Conservation (phyloP, 2,329 filamentous ascomycete species). For the Cladosporium sp. region DNA sequence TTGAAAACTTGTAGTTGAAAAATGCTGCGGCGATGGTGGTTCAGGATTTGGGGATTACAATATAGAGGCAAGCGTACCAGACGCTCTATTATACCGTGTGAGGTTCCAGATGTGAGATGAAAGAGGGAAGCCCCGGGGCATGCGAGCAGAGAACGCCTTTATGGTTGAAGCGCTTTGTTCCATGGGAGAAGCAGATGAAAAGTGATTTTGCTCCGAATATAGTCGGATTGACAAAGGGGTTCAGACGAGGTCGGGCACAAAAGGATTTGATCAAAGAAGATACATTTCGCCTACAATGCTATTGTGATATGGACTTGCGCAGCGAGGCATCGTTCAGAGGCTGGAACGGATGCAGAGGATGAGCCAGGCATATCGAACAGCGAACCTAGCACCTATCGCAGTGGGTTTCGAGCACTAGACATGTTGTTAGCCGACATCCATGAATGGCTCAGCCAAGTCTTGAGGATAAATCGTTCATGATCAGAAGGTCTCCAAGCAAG, state of each 20-base stretch:
- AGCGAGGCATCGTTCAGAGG: too few species aligned
- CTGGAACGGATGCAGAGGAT: too few species aligned
- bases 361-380: too few species aligned
- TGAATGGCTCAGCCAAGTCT: neutral
- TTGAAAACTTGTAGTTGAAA: neutral
- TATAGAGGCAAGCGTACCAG: constrained; percentile 3
- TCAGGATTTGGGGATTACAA: neutral
- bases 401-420: neutral
- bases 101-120: neutral
- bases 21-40: too few species aligned
- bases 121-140: neutral
- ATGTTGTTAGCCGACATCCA: neutral
- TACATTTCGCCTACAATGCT: neutral
- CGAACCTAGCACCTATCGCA: too few species aligned
- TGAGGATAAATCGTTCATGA: neutral
- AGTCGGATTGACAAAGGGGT: too few species aligned
- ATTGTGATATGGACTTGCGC: neutral
- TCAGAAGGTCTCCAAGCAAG: constrained; percentile 14
- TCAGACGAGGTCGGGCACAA: neutral
- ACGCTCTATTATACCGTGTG: constrained; percentile 1
- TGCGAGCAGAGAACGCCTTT: neutral
- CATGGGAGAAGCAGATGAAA: neutral
- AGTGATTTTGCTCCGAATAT: neutral
- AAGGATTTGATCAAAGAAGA: neutral
- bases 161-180: neutral